Base-by-base conservation (phyloP, 2,329 filamentous ascomycete species). In the Botrytis byssoidea region DNA sequence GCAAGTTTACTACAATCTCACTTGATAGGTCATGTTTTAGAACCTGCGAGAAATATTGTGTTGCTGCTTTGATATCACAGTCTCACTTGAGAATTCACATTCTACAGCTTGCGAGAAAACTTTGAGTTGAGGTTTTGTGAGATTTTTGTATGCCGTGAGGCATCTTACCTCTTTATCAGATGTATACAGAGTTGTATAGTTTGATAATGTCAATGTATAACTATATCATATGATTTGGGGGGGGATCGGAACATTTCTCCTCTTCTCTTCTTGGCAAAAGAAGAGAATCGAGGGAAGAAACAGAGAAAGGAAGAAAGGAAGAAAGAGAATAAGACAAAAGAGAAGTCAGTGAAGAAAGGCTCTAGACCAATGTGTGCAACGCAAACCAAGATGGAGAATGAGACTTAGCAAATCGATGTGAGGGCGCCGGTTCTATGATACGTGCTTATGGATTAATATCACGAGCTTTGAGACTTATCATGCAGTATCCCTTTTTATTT, bases 61-160 rank as follows among this genome's bases (percentile, higher is more conserved):
- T n/a, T 46, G 44, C 7, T 20, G 18, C 20, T 46, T 46, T 46
- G 44, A 20, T 55, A 68, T 32, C 18, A 10, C 32, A 20, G 22
- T 29, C 65, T 68, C 48, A 68, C 65, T 68, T 68, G 65, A 57
- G 51, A 57, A n/a, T 29, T 57, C 6, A 57, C 29, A 7, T 57
- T 57, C 16, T 29, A 10, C 14, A 57, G 3, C 51, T 16, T 57
- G 51, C n/a, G n/a, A 57, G 51, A 18, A 32, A 57, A 18, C 14
- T 29, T 57, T 57, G 2, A 18, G 51, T 18, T 57, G n/a, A 18
- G 14, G 3, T 1, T 18, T 16, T 32, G 18, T 7, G 8, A n/a
- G n/a, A 29, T 9, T 57, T 57, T 29, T 57, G 6, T 18, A 57
- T 57, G 2, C 9, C n/a, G 3, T 57, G 16, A 18, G 14, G 6